Percentiles rank a stretch among this genome's conserved stretches.
phyloP scores from a whole-genome alignment of 2,329 filamentous ascomycete species.

The Sporothrix curviconia region DNA sequence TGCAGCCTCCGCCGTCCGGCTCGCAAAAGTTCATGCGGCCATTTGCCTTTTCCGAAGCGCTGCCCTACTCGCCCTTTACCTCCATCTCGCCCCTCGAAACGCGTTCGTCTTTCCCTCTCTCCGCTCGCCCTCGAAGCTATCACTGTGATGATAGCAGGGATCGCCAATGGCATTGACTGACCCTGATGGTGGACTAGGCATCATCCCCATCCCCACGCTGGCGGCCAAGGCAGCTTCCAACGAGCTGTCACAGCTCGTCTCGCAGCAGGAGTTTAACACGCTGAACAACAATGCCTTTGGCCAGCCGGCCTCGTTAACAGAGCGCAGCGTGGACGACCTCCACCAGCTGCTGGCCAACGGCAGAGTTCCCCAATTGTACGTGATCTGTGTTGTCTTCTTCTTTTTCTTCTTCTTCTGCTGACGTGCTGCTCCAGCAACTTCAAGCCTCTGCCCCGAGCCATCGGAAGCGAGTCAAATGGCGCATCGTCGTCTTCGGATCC shows the following conservation, averaged over 20 bases:
- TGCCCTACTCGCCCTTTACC: constrained; percentile 76
- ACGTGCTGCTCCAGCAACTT: constrained; percentile 46
- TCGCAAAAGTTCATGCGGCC: constrained; percentile 32
- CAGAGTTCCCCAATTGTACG: constrained; percentile 63
- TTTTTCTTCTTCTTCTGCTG: not conserved
- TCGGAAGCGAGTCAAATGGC: constrained; percentile 21
- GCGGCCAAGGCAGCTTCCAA: constrained; percentile 49
- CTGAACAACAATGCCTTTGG: constrained; percentile 58
- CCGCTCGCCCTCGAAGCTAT: not conserved
- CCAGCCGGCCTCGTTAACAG: constrained; percentile 24
- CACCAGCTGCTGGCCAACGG: constrained; percentile 62
- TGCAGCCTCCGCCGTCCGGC: constrained; percentile 11
- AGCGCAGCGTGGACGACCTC: constrained; percentile 67
- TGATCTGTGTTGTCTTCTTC: not conserved
- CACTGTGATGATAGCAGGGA: not conserved
- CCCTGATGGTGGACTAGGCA: constrained; percentile 39
- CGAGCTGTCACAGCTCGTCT: constrained; percentile 45
- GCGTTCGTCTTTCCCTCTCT: constrained; percentile 46
- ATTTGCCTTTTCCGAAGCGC: constrained; percentile 64
- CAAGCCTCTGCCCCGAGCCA: constrained; percentile 39
- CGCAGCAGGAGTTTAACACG: constrained; percentile 52
- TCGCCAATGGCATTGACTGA: no score
- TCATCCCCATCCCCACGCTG: constrained; percentile 59
- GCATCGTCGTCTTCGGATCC: constrained; percentile 14
- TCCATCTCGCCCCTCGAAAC: constrained; percentile 73